Evolutionary conservation across 306 rosid species (phyloP), one percentile per base, ranked within the genome.

Genomic region (Prunus davidiana): DNA sequence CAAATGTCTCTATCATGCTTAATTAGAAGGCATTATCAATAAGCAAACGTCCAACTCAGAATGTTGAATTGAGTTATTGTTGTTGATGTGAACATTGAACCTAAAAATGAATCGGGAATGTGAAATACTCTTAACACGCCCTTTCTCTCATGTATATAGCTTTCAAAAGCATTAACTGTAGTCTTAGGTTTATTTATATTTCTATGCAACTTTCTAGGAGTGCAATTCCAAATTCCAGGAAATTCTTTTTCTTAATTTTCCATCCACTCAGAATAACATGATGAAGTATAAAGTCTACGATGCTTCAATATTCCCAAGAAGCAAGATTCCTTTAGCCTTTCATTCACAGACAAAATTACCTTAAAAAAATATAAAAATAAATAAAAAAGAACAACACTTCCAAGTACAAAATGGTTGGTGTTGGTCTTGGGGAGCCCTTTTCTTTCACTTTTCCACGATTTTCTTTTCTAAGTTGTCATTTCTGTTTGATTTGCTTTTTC

Each of bases 381-480:
- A 32, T 32, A 32, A 62, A 63, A 63, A 28, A 30, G 67, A 30
- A 14, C 6, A 63, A 6, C 45, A 62, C 69, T 34, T 12, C 24
- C 38, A 30, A 18, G 41, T 22, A 24, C 41, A 72, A 72, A 41
- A 14, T 57, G 67, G 34, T 19, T 72, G 64, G 54, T 57, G 34
- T 19, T 72, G 64, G 54, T 72, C 41, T 72, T 56, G 51, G 24
- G 15, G 41, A 34, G 49, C 67, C 34, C 64, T 72, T 57, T 72
- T 58, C n/a, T 64, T 82, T 84, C 79, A 67, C 88, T 78, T 78
- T 82, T 71, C 74, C 71, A 47, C 1, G n/a, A 32, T 70, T 76
- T 69, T 64, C 47, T 75, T 73, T 62, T 72, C 12, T 74, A 49
- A 55, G 27, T 49, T 61, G 43, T 75, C 38, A 56, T 43, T 27